Evolutionary conservation across 2,329 filamentous ascomycete species (phyloP).

Genomic region (Colletotrichum endophyticum): DNA sequence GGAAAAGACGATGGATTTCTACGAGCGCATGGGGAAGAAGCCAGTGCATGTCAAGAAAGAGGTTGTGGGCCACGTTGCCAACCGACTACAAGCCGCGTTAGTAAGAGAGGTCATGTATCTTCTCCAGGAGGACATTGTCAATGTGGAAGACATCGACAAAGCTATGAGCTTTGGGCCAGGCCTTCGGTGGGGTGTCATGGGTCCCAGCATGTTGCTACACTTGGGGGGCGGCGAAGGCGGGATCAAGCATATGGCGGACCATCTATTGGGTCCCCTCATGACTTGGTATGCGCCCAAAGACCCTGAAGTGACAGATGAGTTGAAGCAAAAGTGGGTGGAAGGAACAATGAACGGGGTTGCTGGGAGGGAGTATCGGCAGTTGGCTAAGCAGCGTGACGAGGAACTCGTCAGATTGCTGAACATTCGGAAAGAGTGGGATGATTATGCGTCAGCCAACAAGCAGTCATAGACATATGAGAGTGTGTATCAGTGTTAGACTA

Average conservation of each 20-base stretch:
- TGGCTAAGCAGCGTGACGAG: constrained; percentile 1
- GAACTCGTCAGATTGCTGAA: constrained; percentile 4
- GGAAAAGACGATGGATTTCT: constrained; percentile 38
- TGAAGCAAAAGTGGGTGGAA: constrained; percentile 8
- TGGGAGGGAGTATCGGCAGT: background rate
- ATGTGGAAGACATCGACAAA: constrained; percentile 3
- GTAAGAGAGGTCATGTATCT: constrained; percentile 10
- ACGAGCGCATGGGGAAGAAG: constrained; percentile 41
- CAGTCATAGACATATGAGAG: background rate
- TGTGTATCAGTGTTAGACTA: background rate
- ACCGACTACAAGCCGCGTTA: constrained; percentile 41
- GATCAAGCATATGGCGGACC: constrained; percentile 22
- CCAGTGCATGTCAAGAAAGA: constrained; percentile 45
- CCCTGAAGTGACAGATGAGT: background rate
- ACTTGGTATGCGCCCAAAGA: constrained; percentile 13
- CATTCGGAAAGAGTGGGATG: constrained; percentile 5
- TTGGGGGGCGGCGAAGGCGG: constrained; percentile 25
- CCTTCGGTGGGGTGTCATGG: constrained; percentile 24
- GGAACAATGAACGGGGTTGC: background rate
- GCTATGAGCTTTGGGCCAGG: constrained; percentile 21
- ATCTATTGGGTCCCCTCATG: constrained; percentile 9
- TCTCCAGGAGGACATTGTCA: background rate
- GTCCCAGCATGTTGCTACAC: constrained; percentile 13
- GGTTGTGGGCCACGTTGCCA: constrained; percentile 46
- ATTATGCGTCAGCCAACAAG: background rate